Base-by-base conservation (phyloP, 1,139 yeast species). In the Geotrichum candidum region DNA sequence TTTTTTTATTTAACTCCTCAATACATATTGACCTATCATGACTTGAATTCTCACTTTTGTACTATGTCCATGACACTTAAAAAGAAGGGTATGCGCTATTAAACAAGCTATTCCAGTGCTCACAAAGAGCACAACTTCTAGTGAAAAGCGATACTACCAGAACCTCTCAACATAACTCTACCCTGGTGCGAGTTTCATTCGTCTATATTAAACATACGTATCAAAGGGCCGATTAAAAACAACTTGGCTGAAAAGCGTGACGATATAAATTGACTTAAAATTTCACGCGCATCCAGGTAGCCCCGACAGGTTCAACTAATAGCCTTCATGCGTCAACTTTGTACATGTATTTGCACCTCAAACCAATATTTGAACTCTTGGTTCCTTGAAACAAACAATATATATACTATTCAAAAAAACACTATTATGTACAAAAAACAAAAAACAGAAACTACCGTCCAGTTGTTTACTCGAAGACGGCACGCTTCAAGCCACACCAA, bases 401-500 rank as follows among this genome's bases (percentile, higher is more conserved):
- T 41, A 41, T 41, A 41, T 41, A 41, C 48, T 41, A 41, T 41
- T 41, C 48, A 41, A 41, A n/a, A 41, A 41, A 41, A 41, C 18
- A 41, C 48, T 41, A 41, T n/a, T 41, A 41, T 41, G 48, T 41
- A 41, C 48, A 41, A 41, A 41, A 41, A 41, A 41, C 45, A 15
- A 38, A 38, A 38, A 38, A 38, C 11, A 38, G n/a, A 41, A 41
- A 41, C 48, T 7, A 41, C 2, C 2, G 46, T n/a, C 15, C 48
- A 15, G 22, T 41, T 10, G n/a, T 41, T 41, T 35, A 61, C 63
- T 64, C 63, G 56, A 74, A 67, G 23, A 72, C 65, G 48, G 71
- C 66, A 59, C 83, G 78, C 79, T 94, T 94, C 70, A 88, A 71
- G 61, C 88, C 92, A 80, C 96, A 87, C 99, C 99, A 94, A 54